A percentile compares a stretch with the other conserved stretches of the same genome.
Evolutionary conservation across 768 basidiomycete species (phyloP).

Genomic region (Russula compacta): DNA sequence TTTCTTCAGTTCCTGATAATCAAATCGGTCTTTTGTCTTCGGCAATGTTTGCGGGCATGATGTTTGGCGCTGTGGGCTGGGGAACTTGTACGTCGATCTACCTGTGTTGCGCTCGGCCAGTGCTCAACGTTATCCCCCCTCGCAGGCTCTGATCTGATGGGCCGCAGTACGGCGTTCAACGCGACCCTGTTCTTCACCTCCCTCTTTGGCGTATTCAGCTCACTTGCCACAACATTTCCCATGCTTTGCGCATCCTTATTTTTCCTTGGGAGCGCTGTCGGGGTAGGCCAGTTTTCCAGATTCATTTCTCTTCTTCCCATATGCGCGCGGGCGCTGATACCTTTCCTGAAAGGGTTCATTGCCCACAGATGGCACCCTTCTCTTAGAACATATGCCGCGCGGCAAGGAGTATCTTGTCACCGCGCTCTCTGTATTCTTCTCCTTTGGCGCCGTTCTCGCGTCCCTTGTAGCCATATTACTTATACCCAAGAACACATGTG

Average conservation of each 20-base stretch:
- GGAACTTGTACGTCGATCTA: slow-evolving; percentile 57
- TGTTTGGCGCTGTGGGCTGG: slow-evolving; percentile 89
- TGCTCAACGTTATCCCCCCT: neutral
- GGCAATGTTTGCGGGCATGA: slow-evolving; percentile 94
- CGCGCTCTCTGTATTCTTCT: slow-evolving; percentile 91
- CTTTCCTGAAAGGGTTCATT: slow-evolving; percentile 61
- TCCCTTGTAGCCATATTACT: slow-evolving; percentile 72
- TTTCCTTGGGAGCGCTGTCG: slow-evolving; percentile 86
- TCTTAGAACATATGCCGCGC: slow-evolving; percentile 87
- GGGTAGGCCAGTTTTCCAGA: slow-evolving; percentile 39
- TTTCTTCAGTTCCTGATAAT: slow-evolving; percentile 50
- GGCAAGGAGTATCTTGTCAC: slow-evolving; percentile 90
- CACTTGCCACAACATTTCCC: slow-evolving; percentile 59
- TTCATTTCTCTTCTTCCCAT: neutral
- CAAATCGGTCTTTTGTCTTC: slow-evolving; percentile 79
- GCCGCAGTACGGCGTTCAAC: slow-evolving; percentile 87
- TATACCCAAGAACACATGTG: slow-evolving; percentile 69
- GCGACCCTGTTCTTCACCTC: slow-evolving; percentile 85
- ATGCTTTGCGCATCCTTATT: slow-evolving; percentile 73
- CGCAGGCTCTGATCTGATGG: slow-evolving; percentile 76
- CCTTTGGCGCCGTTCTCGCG: slow-evolving; percentile 79
- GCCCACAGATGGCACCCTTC: slow-evolving; percentile 92
- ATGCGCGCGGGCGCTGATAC: neutral
- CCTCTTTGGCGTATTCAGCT: slow-evolving; percentile 75
- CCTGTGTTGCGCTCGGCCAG: neutral